Conservation (phyloP, 164 flowering plant genomes). For the Dillenia turbinata region DNA sequence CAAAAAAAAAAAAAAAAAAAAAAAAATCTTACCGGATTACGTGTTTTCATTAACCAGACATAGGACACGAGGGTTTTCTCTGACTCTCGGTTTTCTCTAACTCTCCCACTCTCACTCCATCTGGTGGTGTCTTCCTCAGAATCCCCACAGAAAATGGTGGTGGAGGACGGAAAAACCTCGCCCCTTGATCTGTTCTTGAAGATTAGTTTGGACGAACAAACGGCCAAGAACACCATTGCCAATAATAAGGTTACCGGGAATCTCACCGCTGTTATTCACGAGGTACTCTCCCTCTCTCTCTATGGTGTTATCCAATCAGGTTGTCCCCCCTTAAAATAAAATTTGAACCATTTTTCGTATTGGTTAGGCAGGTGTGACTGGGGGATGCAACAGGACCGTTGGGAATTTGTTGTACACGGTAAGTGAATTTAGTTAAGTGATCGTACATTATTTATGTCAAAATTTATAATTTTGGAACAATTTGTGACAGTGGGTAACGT, state of each 20-base stretch:
- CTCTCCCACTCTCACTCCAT: too few relatives aligned
- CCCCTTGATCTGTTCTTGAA: slow-evolving; percentile 48
- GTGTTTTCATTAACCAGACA: too few relatives aligned
- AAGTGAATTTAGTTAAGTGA: slow-evolving; percentile 5
- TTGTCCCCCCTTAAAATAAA: background rate
- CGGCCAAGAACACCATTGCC: slow-evolving; percentile 73
- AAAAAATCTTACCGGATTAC: too few relatives aligned
- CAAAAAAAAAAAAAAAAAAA: too few relatives aligned
- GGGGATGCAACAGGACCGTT: slow-evolving; percentile 59
- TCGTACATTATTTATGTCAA: background rate
- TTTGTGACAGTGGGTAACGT: background rate
- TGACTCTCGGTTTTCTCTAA: too few relatives aligned
- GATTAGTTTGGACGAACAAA: slow-evolving; percentile 70
- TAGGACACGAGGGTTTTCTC: too few relatives aligned
- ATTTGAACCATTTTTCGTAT: background rate
- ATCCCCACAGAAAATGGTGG: slow-evolving; percentile 23
- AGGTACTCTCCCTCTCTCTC: slow-evolving; percentile 35
- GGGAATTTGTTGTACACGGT: slow-evolving; percentile 89
- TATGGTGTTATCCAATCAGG: background rate
- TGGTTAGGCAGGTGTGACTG: slow-evolving; percentile 62
- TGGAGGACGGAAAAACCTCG: slow-evolving; percentile 23
- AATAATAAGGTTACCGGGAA: slow-evolving; percentile 77
- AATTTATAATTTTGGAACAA: background rate
- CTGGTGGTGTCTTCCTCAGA: background rate
- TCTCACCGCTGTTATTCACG: slow-evolving; percentile 66